Percentiles rank a stretch among this genome's conserved stretches.
These are phyloP conservation scores for Kalaharituber pfeilii DNA, from an alignment of 2,329 filamentous ascomycete species.

Conservation along the genomic window DNA sequence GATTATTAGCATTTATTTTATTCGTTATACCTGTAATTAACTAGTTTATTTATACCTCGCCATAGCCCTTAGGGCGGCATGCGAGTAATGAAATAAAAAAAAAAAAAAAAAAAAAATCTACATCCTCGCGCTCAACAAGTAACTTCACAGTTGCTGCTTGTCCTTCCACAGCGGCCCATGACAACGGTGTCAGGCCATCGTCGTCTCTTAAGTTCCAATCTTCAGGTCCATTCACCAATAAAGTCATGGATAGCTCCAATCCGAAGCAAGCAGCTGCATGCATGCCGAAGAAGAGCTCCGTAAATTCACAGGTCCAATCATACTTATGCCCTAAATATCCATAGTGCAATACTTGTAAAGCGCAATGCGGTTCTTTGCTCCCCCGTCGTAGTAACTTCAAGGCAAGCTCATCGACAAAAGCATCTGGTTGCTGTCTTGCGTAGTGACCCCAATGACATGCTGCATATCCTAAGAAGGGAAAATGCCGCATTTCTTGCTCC, in stretches of 20 bases:
- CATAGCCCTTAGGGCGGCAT: too few relatives aligned
- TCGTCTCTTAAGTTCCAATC: constrained; percentile 9
- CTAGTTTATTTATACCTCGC: too few relatives aligned
- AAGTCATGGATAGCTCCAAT: neutral
- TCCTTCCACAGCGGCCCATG: constrained; percentile 9
- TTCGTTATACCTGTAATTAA: too few relatives aligned
- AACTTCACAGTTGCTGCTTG: constrained; percentile 5
- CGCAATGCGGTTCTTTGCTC: neutral
- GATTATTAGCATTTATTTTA: too few relatives aligned
- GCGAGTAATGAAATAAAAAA: too few relatives aligned
- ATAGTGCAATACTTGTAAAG: neutral
- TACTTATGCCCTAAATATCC: too few relatives aligned
- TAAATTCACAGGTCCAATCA: neutral
- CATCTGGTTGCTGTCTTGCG: neutral
- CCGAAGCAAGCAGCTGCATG: constrained; percentile 5
- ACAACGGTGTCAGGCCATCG: constrained; percentile 8
- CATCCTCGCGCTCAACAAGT: constrained; percentile 3
- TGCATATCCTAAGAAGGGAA: neutral
- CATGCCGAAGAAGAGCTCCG: neutral
- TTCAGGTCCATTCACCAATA: neutral
- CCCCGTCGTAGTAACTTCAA: neutral
- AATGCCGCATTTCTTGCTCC: neutral
- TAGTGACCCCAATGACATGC: neutral
- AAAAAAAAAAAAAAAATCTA: too few relatives aligned
- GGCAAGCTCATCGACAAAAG: neutral